phyloP scores from a whole-genome alignment of 352 stramenopile genomes.

The Phytophthora sojae region DNA sequence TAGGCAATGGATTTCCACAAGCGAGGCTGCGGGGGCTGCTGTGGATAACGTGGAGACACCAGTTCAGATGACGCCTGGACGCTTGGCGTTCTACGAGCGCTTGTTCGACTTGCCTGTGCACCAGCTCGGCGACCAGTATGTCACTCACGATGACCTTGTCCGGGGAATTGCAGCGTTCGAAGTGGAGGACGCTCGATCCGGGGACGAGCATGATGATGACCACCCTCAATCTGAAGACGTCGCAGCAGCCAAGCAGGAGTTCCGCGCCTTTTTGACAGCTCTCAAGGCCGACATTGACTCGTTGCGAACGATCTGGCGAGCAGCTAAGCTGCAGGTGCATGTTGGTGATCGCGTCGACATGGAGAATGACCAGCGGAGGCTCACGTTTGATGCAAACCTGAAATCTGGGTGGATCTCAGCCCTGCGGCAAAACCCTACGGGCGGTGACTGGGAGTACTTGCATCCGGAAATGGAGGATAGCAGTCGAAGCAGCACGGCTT shows the following conservation, averaged over 20 bases:
- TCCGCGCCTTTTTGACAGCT: conserved; percentile 51
- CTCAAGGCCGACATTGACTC: conserved; percentile 63
- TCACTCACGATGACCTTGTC: conserved; percentile 78
- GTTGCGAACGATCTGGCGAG: conserved; percentile 71
- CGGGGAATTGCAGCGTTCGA: conserved; percentile 59
- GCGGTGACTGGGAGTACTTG: conserved; percentile 64
- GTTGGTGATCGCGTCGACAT: conserved; percentile 33
- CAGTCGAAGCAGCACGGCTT: conserved; percentile 16
- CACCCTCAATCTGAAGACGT: conserved; percentile 28
- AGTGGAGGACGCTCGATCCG: conserved; percentile 27
- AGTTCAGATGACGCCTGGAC: conserved; percentile 23
- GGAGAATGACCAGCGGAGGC: conserved; percentile 40
- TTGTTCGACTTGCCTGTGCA: conserved; percentile 60
- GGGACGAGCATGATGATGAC: conserved; percentile 27
- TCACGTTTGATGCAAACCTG: conserved; percentile 78
- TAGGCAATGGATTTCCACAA: conserved; percentile 45
- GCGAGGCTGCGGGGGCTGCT: conserved; percentile 12
- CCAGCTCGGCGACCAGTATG: conserved; percentile 49
- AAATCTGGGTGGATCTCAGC: conserved; percentile 81
- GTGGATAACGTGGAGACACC: conserved; percentile 10
- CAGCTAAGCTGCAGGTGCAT: conserved; percentile 69
- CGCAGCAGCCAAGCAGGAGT: conserved; percentile 39
- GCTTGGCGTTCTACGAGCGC: conserved; percentile 46
- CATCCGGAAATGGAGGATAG: conserved; percentile 44
- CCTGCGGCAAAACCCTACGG: conserved; percentile 73